Conservation (phyloP, 2,329 filamentous ascomycete species). For the Herpomyces periplanetae region DNA sequence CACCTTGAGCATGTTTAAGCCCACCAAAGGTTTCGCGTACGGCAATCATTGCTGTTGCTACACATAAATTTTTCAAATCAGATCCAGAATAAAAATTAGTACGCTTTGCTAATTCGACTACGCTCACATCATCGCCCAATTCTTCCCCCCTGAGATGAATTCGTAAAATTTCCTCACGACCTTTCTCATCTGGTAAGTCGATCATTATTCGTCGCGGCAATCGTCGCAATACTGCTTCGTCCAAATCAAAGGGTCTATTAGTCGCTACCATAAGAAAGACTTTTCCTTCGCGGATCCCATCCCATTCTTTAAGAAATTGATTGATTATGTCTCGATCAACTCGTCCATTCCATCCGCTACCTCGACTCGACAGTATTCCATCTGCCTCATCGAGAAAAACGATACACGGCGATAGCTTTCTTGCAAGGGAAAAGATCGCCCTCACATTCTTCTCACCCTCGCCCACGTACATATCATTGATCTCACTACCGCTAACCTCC, state of each 20-base stretch:
- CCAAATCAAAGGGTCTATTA: conserved; percentile 73
- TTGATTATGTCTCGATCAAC: conserved; percentile 69
- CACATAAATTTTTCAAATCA: conserved; percentile 43
- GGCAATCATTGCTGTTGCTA: conserved; percentile 36
- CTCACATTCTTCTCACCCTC: conserved; percentile 86
- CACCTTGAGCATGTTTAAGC: conserved; percentile 7
- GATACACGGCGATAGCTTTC: conserved; percentile 60
- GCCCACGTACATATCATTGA: conserved; percentile 86
- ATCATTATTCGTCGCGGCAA: conserved; percentile 30
- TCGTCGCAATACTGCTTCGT: conserved; percentile 44
- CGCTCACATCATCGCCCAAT: conserved; percentile 18
- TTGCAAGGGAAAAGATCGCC: conserved; percentile 59
- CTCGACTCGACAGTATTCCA: conserved; percentile 44
- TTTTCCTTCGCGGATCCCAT: conserved; percentile 41
- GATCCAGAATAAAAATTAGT: conserved; percentile 47
- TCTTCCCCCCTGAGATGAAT: conserved; percentile 29
- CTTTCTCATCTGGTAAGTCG: conserved; percentile 24
- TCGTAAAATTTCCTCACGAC: conserved; percentile 23
- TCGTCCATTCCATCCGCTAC: conserved; percentile 20
- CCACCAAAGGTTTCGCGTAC: conserved; percentile 18
- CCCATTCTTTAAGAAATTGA: conserved; percentile 87
- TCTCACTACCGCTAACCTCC: conserved; percentile 54
- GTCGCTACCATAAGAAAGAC: conserved; percentile 96
- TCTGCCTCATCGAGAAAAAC: conserved; percentile 95
- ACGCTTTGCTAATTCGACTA: conserved; percentile 19